Evolutionary conservation across 176 grass and related monocot genomes (phyloP), one percentile per base, ranked within the genome.

Genomic region (Miscanthus lutarioriparius): DNA sequence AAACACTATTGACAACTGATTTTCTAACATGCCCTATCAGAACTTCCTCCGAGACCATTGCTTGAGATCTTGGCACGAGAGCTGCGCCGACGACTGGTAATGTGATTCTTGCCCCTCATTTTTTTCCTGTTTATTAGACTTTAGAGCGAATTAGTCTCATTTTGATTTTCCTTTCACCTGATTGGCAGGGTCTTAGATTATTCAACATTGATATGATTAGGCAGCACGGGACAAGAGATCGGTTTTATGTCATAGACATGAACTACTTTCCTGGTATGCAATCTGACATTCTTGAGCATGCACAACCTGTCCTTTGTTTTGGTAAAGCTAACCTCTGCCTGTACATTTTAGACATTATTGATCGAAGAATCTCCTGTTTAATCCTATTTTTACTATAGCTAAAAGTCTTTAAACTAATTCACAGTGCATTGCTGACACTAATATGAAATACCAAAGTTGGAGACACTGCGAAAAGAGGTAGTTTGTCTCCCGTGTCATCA

Each of bases 181-280:
- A 81, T 64, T 87, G 49, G 5, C 79, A 99, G 93, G 96, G 96
- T 83, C 92, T 96, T 88, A 91, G 91, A 68, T 79, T 99, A 37
- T 99, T 99, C 82, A 99, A 99, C 61, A 91, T 99, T 35, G 96
- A 99, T 86, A 91, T 96, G 81, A 99, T 99, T 51, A 93, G 96
- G 56, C 74, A 99, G 76, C 93, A 96, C 49, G 93, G 93, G 33
- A 96, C 91, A 74, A 92, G 79, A 80, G 93, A 96, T 87, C 91
- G 77, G 43, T 96, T 99, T 88, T 99, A 99, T 88, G 93, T 99
- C 69, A 94, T 99, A 81, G 91, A 99, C 84, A 99, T 99, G 86
- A 99, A 99, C 75, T 99, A 99, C 85, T 99, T 99, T 75, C 91
- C 93, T 84, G 96, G 96, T 88, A 96, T 68, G 65, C 35, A 67